Evolutionary conservation across 108 stramenopile genomes (phyloP).

Genomic region (Skeletonema menzelii): DNA sequence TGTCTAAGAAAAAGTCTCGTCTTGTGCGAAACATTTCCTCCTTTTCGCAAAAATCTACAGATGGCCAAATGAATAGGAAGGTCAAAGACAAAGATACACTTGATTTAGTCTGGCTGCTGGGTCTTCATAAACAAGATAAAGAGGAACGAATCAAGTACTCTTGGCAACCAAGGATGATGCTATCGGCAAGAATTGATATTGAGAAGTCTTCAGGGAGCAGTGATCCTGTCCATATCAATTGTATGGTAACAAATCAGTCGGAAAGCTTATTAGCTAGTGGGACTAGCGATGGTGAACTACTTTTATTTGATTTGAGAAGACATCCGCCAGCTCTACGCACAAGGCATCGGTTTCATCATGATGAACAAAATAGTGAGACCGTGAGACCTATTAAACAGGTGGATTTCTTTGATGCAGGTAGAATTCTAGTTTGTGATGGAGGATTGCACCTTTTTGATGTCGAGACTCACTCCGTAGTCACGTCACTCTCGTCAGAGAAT

Average conservation of each 20-base stretch:
- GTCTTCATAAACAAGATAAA: conserved; percentile 16
- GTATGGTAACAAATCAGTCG: conserved; percentile 22
- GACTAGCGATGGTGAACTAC: conserved; percentile 23
- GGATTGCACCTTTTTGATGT: conserved; percentile 17
- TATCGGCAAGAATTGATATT: conserved; percentile 5
- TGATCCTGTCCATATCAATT: not conserved
- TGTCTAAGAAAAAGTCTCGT: not conserved
- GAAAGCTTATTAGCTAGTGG: conserved; percentile 25
- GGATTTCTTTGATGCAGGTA: conserved; percentile 5
- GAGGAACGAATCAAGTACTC: conserved; percentile 10
- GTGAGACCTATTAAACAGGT: conserved; percentile 14
- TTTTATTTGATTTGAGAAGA: conserved; percentile 31
- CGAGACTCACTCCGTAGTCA: conserved; percentile 10
- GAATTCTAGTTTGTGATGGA: conserved; percentile 23
- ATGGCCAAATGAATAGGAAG: not conserved
- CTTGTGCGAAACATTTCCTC: not conserved
- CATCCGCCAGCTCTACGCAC: conserved; percentile 18
- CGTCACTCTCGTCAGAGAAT: conserved; percentile 10
- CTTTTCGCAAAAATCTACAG: not conserved
- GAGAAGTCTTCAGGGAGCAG: not conserved
- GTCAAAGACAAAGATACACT: conserved; percentile 11
- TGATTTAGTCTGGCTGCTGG: conserved; percentile 30
- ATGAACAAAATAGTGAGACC: not conserved
- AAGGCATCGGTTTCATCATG: not conserved
- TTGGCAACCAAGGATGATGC: conserved; percentile 31